Percentiles rank a stretch among this genome's conserved stretches.
phyloP scores from a whole-genome alignment of 495 filamentous ascomycete species.

The Aspergillus taichungensis region DNA sequence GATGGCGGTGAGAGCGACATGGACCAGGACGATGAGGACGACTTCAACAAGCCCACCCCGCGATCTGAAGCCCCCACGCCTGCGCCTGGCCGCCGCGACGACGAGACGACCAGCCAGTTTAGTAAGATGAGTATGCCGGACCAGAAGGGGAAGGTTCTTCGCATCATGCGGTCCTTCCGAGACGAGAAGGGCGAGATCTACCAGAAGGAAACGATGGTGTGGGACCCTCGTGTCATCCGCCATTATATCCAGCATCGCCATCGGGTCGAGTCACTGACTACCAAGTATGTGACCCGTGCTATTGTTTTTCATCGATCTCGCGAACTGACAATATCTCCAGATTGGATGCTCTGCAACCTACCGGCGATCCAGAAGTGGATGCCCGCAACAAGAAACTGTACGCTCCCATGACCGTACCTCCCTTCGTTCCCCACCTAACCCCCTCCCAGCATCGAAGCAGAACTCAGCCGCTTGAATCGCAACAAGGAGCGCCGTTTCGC shows the following conservation, averaged over 20 bases:
- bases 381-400: slow-evolving; percentile 48
- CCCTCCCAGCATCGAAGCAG: slow-evolving; percentile 53
- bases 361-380: slow-evolving; percentile 67
- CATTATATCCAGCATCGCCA: slow-evolving; percentile 50
- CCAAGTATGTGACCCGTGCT: slow-evolving; percentile 45
- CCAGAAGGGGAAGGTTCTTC: slow-evolving; percentile 60
- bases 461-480: slow-evolving; percentile 71
- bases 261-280: slow-evolving; percentile 51
- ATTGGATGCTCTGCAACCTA: slow-evolving; percentile 55
- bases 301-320: slow-evolving; percentile 1
- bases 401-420: slow-evolving; percentile 3
- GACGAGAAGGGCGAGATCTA: slow-evolving; percentile 56
- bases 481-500: slow-evolving; percentile 88
- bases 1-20: slow-evolving; percentile 55
- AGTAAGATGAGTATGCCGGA: slow-evolving; percentile 66
- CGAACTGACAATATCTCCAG: slow-evolving; percentile 17
- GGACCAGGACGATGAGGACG: slow-evolving; percentile 59
- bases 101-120: slow-evolving; percentile 81
- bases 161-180: slow-evolving; percentile 59
- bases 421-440: neutral
- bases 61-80: slow-evolving; percentile 54
- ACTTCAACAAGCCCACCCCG: slow-evolving; percentile 52
- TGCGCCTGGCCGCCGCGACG: slow-evolving; percentile 46
- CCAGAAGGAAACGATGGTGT: slow-evolving; percentile 51
- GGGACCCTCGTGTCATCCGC: slow-evolving; percentile 65